Percentiles rank a stretch among this genome's conserved stretches.
These are phyloP conservation scores for Sporisorium sorghi DNA, from an alignment of 1,284 basidiomycete genomes.

Conservation along the genomic window DNA sequence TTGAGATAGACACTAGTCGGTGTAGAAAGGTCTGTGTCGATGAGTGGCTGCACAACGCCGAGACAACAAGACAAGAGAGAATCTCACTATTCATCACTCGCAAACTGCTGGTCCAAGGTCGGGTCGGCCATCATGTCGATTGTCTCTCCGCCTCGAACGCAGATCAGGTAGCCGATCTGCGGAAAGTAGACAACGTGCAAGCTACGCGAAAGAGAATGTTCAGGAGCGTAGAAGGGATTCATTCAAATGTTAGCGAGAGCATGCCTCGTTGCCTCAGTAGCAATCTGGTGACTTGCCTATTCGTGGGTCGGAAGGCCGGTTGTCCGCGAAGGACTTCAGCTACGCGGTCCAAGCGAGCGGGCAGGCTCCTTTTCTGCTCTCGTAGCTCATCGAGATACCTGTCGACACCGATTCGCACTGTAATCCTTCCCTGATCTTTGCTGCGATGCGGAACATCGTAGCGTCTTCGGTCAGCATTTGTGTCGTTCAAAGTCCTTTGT, in stretches of 20 bases:
- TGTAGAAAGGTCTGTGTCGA: background rate
- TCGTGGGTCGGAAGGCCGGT: conserved; percentile 23
- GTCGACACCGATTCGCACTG: conserved; percentile 33
- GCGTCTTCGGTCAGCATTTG: too few species aligned
- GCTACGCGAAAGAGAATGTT: conserved; percentile 1
- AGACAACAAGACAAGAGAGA: too few species aligned
- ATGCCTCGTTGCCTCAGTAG: background rate
- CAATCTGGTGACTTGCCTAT: conserved; percentile 13
- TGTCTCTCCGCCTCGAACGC: conserved; percentile 24
- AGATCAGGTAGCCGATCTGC: conserved; percentile 53
- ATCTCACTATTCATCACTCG: conserved; percentile 30
- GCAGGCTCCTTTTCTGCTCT: conserved; percentile 14
- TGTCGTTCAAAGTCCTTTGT: too few species aligned
- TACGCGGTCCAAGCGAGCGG: conserved; percentile 16
- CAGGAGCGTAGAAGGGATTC: background rate
- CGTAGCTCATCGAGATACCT: conserved; percentile 36
- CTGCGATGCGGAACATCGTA: too few species aligned
- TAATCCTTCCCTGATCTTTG: conserved; percentile 27
- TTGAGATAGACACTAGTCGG: conserved; percentile 40
- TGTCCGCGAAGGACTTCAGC: conserved; percentile 27
- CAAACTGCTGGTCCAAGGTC: conserved; percentile 34
- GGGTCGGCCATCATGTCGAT: conserved; percentile 24
- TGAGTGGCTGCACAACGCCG: background rate
- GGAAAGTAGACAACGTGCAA: conserved; percentile 48
- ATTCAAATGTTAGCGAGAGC: background rate